Conservation (phyloP, 129 eudicot genomes). For the Flaveria trinervia region DNA sequence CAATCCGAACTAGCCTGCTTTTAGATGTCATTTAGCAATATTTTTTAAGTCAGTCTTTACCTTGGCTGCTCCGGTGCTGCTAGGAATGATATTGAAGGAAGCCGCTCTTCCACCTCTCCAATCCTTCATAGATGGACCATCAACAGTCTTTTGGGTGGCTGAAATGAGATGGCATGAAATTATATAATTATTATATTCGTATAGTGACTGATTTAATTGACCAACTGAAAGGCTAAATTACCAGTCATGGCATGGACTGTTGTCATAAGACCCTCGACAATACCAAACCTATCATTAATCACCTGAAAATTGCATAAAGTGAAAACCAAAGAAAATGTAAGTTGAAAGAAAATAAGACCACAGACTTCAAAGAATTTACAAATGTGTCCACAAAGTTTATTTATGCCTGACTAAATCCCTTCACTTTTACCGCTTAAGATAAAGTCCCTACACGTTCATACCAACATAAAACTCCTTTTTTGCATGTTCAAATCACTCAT, state of each 20-base stretch:
- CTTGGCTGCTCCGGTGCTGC: constrained; percentile 99
- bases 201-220: not conserved
- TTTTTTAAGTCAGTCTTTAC: constrained; percentile 29
- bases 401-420: not conserved
- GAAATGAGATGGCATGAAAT: not conserved
- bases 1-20: not conserved
- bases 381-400: not conserved
- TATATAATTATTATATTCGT: not conserved
- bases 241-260: constrained; percentile 92
- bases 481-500: not conserved
- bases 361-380: not conserved
- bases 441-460: not conserved
- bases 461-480: not conserved
- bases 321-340: not conserved
- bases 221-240: constrained; percentile 25
- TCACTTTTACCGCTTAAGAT: not conserved
- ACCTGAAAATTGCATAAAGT: constrained; percentile 46
- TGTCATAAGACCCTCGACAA: constrained; percentile 96
- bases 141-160: constrained; percentile 98
- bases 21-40: not conserved
- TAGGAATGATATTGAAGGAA: constrained; percentile 93
- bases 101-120: constrained; percentile 99
- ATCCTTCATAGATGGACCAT: constrained; percentile 97
- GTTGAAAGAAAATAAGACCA: not conserved
- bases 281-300: constrained; percentile 85